Conservation (phyloP, 371 early-diverging fungal genomes). For the Mucor circinelloides region DNA sequence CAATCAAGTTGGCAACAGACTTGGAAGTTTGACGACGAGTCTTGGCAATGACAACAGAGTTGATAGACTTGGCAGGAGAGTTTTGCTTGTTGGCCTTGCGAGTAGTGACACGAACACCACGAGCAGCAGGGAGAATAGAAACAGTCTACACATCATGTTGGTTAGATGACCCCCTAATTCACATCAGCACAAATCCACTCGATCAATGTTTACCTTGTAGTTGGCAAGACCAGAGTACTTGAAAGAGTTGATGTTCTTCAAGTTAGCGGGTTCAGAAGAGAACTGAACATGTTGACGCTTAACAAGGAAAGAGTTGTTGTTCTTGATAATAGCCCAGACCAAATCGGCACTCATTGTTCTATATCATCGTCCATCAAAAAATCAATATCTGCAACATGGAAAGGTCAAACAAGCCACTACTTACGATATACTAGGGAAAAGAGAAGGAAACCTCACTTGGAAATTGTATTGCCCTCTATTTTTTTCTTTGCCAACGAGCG, state of each 20-base stretch:
- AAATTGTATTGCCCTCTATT: constrained; percentile 8
- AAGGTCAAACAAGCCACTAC: constrained; percentile 28
- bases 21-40: constrained; percentile 71
- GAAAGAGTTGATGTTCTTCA: constrained; percentile 83
- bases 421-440: constrained; percentile 43
- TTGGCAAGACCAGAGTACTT: constrained; percentile 88
- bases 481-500: not conserved
- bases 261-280: constrained; percentile 83
- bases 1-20: constrained; percentile 72
- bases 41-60: constrained; percentile 64
- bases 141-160: constrained; percentile 55
- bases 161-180: not conserved
- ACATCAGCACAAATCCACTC: not conserved
- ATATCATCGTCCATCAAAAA: not conserved
- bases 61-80: constrained; percentile 59
- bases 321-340: constrained; percentile 84
- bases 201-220: constrained; percentile 59
- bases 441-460: constrained; percentile 29
- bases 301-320: constrained; percentile 87
- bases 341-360: constrained; percentile 69
- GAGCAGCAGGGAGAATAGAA: constrained; percentile 62
- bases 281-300: constrained; percentile 85
- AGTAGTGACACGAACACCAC: constrained; percentile 67
- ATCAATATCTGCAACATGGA: not conserved
- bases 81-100: constrained; percentile 64